These are phyloP conservation scores for Xylaria sp. DNA, from an alignment of 2,329 filamentous ascomycete species.

Conservation along the genomic window DNA sequence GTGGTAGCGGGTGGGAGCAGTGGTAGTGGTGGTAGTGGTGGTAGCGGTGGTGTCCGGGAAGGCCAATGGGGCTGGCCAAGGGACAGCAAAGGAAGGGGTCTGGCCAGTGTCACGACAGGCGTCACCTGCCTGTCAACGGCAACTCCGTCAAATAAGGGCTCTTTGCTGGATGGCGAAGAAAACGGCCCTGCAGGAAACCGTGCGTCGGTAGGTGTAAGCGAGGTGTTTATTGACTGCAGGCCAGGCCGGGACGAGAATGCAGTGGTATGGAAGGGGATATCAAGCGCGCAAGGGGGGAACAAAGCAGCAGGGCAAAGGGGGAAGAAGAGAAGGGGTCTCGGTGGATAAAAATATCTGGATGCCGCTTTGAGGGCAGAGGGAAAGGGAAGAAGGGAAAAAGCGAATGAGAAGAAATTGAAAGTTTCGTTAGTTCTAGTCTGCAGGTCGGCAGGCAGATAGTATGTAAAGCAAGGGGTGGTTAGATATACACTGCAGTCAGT, in stretches of 20 bases:
- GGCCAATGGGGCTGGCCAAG: constrained; percentile 6
- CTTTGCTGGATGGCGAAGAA: constrained; percentile 13
- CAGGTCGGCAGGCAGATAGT: constrained; percentile 10
- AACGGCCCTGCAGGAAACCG: constrained; percentile 2
- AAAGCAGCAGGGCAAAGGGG: background rate
- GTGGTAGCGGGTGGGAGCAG: constrained; percentile 2
- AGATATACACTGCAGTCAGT: background rate
- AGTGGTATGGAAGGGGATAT: too few species aligned
- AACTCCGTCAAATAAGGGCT: constrained; percentile 24
- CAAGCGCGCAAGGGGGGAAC: too few species aligned
- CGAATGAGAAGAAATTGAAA: background rate
- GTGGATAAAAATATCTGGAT: background rate
- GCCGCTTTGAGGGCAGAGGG: constrained; percentile 3
- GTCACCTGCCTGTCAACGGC: constrained; percentile 34
- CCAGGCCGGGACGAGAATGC: constrained; percentile 1
- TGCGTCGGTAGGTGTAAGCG: background rate
- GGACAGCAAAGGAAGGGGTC: constrained; percentile 20
- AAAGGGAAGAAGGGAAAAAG: constrained; percentile 10
- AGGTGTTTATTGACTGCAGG: constrained; percentile 1
- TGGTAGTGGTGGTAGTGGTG: background rate
- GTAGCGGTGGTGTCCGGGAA: constrained; percentile 2
- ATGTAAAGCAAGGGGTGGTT: background rate
- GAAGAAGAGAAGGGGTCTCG: background rate
- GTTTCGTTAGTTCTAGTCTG: constrained; percentile 18
- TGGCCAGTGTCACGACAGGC: constrained; percentile 35